These are phyloP conservation scores for Zea mays DNA, from an alignment of 176 grass and related monocot species.

Conservation along the genomic window DNA sequence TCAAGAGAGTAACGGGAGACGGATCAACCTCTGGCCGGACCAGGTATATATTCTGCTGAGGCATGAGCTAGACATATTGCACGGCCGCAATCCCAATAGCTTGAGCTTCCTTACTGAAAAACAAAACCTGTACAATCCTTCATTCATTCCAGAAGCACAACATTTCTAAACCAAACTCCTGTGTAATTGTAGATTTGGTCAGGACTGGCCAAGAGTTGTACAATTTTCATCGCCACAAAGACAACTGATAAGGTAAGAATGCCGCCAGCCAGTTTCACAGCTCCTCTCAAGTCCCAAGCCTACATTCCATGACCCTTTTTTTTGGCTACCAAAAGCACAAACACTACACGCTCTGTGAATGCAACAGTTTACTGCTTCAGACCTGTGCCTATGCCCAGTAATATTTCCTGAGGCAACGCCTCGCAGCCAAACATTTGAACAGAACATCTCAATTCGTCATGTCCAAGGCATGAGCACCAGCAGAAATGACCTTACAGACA, in stretches of 20 bases:
- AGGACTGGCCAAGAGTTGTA: slow-evolving; percentile 35
- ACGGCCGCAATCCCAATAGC: neutral
- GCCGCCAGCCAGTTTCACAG: neutral
- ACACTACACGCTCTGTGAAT: neutral
- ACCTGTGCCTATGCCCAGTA: neutral
- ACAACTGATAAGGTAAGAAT: slow-evolving; percentile 26
- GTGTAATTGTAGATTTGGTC: slow-evolving; percentile 34
- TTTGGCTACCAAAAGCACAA: neutral
- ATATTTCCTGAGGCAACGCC: neutral
- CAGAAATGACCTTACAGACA: neutral
- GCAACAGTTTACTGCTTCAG: neutral
- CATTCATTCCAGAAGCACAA: neutral
- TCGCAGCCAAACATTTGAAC: neutral
- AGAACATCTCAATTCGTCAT: neutral
- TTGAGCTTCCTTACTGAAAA: neutral
- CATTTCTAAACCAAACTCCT: neutral
- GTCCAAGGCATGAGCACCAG: neutral
- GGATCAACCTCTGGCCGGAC: too few species aligned
- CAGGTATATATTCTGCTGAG: slow-evolving; percentile 14
- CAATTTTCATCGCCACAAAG: slow-evolving; percentile 32
- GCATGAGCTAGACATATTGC: neutral
- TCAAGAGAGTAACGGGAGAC: too few species aligned
- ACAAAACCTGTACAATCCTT: neutral
- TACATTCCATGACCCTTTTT: neutral
- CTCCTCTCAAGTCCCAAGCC: too few species aligned